Evolutionary conservation across 805 yeast species (phyloP).

Genomic region (Sugiyamaella mastotermitis): DNA sequence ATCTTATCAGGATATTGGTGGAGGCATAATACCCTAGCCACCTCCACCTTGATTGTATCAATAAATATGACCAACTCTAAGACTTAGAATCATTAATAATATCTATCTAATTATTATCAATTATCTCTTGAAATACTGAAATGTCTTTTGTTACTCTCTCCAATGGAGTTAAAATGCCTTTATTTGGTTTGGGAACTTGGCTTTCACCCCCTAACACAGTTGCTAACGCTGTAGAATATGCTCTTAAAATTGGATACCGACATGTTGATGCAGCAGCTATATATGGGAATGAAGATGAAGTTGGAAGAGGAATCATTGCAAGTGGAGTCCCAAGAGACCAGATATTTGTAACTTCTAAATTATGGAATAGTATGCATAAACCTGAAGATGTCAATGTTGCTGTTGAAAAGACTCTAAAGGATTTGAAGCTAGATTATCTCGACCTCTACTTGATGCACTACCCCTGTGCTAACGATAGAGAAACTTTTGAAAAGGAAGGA

Average conservation of each 20-base stretch:
- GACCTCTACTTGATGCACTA: conserved; percentile 51
- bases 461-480: no score
- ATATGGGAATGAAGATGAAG: conserved; percentile 51
- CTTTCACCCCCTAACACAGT: conserved; percentile 32
- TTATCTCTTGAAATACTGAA: no score
- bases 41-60: no score
- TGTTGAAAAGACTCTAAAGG: conserved; percentile 38
- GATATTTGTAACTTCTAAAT: conserved; percentile 39
- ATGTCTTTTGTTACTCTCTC: conserved; percentile 21
- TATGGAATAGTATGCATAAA: conserved; percentile 29
- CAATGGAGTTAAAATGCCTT: conserved; percentile 48
- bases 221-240: conserved; percentile 36
- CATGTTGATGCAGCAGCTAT: conserved; percentile 58
- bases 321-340: conserved; percentile 51
- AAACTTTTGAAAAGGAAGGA: conserved; percentile 3
- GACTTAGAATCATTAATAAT: no score
- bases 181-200: conserved; percentile 48
- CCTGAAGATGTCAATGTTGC: conserved; percentile 39
- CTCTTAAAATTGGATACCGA: conserved; percentile 50
- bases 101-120: no score
- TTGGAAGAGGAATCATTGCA: conserved; percentile 50
- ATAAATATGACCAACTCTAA: no score
- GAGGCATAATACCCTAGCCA: no score
- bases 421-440: conserved; percentile 44
- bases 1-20: no score